Evolutionary conservation across 2,329 filamentous ascomycete genomes (phyloP).

Genomic region (Trichoderma oligosporum): DNA sequence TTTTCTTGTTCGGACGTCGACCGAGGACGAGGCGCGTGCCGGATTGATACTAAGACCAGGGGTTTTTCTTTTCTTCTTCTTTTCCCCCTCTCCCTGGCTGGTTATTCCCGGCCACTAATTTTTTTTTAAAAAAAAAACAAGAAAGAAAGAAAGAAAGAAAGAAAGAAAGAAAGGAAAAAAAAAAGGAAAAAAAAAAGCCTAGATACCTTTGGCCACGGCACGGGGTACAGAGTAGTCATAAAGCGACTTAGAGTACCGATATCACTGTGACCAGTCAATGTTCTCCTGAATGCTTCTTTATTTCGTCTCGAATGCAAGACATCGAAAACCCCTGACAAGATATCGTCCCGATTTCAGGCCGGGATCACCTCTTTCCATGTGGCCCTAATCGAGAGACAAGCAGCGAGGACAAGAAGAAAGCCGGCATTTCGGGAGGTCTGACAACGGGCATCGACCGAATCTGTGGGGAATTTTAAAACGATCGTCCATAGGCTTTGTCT

Average conservation of each 20-base stretch:
- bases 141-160: no score
- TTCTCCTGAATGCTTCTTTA: neutral
- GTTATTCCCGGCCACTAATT: neutral
- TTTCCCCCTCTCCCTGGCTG: neutral
- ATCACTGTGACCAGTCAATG: neutral
- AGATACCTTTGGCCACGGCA: no score
- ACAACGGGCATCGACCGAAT: constrained; percentile 20
- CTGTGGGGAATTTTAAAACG: constrained; percentile 18
- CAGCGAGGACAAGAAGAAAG: neutral
- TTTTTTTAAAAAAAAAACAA: no score
- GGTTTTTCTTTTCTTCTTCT: neutral
- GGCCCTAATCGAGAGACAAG: neutral
- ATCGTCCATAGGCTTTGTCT: constrained; percentile 16
- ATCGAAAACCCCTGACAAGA: neutral
- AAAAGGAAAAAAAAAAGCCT: no score
- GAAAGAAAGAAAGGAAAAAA: no score
- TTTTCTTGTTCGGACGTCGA: constrained; percentile 18
- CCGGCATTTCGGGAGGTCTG: neutral
- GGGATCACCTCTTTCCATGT: neutral
- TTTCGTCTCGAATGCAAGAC: neutral
- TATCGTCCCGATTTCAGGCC: neutral
- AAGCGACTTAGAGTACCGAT: neutral
- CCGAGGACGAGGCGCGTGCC: constrained; percentile 16
- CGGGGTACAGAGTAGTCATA: neutral
- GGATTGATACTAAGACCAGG: constrained; percentile 11